These are phyloP conservation scores for Globisporangium spiculum DNA, from an alignment of 352 stramenopile species.

Conservation along the genomic window DNA sequence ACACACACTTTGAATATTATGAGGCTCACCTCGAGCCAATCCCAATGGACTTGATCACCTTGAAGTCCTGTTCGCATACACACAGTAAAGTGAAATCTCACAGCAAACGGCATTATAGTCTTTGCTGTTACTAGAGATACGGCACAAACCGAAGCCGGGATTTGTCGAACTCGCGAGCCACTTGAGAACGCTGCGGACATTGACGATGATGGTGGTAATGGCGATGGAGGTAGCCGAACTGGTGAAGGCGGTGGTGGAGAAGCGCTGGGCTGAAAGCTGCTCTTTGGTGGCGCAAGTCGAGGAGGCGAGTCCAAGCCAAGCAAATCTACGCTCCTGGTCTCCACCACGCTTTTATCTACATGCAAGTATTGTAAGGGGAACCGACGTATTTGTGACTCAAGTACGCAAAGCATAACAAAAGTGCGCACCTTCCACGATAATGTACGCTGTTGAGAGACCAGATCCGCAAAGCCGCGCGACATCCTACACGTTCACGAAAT, in stretches of 20 bases:
- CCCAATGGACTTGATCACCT: conserved; percentile 51
- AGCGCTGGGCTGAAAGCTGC: neutral
- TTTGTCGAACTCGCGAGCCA: conserved; percentile 27
- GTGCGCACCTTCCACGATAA: conserved; percentile 18
- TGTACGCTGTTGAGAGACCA: conserved; percentile 10
- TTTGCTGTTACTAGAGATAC: neutral
- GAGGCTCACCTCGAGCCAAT: conserved; percentile 55
- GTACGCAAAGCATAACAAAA: neutral
- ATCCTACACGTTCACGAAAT: conserved; percentile 16
- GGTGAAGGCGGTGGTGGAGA: neutral
- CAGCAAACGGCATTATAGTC: neutral
- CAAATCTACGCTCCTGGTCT: conserved; percentile 25
- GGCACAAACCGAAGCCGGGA: conserved; percentile 21
- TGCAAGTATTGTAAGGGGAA: neutral
- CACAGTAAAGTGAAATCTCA: neutral
- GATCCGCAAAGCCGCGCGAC: conserved; percentile 20
- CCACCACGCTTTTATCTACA: conserved; percentile 4
- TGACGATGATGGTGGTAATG: neutral
- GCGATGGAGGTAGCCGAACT: neutral
- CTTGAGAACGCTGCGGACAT: conserved; percentile 21
- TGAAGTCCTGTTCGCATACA: conserved; percentile 26
- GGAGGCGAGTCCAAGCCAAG: conserved; percentile 24
- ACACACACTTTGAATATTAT: neutral
- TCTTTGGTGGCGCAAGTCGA: neutral
- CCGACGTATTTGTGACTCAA: neutral